Conservation (phyloP, 2,329 filamentous ascomycete genomes). For the Exserohilum rostratum region DNA sequence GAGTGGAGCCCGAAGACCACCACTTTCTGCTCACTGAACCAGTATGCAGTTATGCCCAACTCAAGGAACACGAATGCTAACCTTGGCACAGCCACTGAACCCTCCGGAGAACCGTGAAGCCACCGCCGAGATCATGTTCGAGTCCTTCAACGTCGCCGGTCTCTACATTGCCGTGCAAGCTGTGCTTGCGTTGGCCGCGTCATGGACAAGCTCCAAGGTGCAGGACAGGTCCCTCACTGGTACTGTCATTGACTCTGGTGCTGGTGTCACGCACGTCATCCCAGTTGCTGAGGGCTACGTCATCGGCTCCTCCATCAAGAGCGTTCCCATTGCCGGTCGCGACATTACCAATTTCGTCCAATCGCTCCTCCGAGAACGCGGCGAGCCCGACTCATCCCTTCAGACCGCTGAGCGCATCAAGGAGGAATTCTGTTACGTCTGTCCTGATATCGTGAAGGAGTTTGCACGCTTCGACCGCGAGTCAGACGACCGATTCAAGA, state of each 20-base stretch:
- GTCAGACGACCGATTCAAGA: slow-evolving; percentile 80
- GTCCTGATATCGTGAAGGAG: slow-evolving; percentile 98
- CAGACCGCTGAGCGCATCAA: slow-evolving; percentile 99
- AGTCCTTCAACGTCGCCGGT: slow-evolving; percentile 98
- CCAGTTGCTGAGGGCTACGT: slow-evolving; percentile 98
- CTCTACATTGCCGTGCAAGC: slow-evolving; percentile 99
- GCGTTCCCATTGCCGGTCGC: slow-evolving; percentile 94
- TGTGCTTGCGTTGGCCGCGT: slow-evolving; percentile 92
- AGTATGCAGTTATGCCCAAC: slow-evolving; percentile 59
- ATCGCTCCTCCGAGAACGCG: slow-evolving; percentile 90
- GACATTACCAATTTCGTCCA: slow-evolving; percentile 99
- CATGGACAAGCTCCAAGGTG: slow-evolving; percentile 98
- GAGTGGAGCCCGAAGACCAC: slow-evolving; percentile 97
- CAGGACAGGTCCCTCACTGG: slow-evolving; percentile 94
- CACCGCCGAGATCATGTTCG: slow-evolving; percentile 99
- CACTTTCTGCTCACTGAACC: slow-evolving; percentile 98
- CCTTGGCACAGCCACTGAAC: slow-evolving; percentile 77
- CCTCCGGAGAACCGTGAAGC: slow-evolving; percentile 98
- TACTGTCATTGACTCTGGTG: slow-evolving; percentile 97
- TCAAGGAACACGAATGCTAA: slow-evolving; percentile 13
- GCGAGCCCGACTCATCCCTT: slow-evolving; percentile 93
- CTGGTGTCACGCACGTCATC: slow-evolving; percentile 98
- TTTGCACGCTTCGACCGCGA: slow-evolving; percentile 94
- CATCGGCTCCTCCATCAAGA: slow-evolving; percentile 98
- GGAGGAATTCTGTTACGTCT: slow-evolving; percentile 98